Conservation (phyloP, 352 stramenopile genomes). For the Plasmopara viticola region DNA sequence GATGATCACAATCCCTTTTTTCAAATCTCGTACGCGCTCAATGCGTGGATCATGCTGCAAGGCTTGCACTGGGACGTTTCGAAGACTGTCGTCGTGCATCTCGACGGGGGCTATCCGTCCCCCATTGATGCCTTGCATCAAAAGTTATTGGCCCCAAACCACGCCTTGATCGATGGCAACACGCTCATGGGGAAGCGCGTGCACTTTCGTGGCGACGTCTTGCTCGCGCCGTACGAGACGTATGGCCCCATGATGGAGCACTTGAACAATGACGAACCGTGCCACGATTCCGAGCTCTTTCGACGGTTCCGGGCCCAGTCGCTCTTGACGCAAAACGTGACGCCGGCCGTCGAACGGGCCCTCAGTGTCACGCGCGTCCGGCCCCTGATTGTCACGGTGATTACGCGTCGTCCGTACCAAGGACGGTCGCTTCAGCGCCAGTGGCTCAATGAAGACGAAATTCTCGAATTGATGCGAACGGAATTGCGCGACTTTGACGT, state of each 20-base stretch:
- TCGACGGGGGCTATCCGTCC: conserved; percentile 39
- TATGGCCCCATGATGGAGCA: conserved; percentile 66
- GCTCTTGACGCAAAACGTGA: conserved; percentile 25
- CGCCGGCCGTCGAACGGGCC: conserved; percentile 25
- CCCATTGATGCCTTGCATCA: conserved; percentile 40
- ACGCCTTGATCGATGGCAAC: conserved; percentile 26
- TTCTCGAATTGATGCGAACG: background rate
- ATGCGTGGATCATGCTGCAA: conserved; percentile 36
- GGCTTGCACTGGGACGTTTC: conserved; percentile 25
- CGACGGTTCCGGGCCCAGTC: conserved; percentile 39
- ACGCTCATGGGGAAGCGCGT: conserved; percentile 26
- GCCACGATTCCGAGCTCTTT: conserved; percentile 45
- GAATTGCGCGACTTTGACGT: background rate
- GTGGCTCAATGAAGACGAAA: conserved; percentile 29
- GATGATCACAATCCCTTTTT: conserved; percentile 61
- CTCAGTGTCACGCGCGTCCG: conserved; percentile 11
- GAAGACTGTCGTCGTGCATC: conserved; percentile 33
- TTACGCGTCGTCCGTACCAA: conserved; percentile 43
- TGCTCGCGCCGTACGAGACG: conserved; percentile 48
- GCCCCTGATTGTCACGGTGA: conserved; percentile 45
- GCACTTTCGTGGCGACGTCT: conserved; percentile 40
- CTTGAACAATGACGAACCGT: conserved; percentile 58
- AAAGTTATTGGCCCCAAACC: conserved; percentile 23
- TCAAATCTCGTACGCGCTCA: conserved; percentile 36
- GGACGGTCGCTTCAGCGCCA: conserved; percentile 47